phyloP scores from a whole-genome alignment of 495 filamentous ascomycete species.

The Neurospora sp. region DNA sequence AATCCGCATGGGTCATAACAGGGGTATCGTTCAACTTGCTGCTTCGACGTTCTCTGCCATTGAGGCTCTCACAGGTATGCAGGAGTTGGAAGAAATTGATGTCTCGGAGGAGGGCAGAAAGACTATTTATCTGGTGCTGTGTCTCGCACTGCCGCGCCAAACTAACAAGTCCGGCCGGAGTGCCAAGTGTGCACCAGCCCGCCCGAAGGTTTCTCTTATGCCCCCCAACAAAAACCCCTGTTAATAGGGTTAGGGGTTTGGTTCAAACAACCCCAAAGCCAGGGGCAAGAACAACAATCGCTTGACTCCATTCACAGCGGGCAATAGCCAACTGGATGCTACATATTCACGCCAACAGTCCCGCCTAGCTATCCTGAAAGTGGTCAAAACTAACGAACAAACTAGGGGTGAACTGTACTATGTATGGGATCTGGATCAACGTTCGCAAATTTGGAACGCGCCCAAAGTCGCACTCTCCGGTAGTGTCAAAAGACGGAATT shows the following conservation, averaged over 20 bases:
- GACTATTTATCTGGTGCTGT: too few relatives aligned
- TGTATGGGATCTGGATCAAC: too few relatives aligned
- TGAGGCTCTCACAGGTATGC: background rate
- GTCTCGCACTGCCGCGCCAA: too few relatives aligned
- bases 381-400: background rate
- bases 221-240: too few relatives aligned
- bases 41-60: background rate
- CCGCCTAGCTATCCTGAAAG: background rate
- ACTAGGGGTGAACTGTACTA: background rate
- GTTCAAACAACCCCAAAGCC: too few relatives aligned
- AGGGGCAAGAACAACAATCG: background rate
- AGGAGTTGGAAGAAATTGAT: background rate
- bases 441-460: too few relatives aligned
- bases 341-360: background rate
- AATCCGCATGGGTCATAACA: background rate
- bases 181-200: too few relatives aligned
- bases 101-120: background rate
- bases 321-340: background rate
- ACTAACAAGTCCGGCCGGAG: too few relatives aligned
- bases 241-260: too few relatives aligned
- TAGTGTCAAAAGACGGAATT: background rate
- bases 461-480: background rate
- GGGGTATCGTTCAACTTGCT: background rate
- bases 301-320: background rate
- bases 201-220: background rate